Percentiles rank a stretch among this genome's conserved stretches.
phyloP scores from a whole-genome alignment of 768 basidiomycete genomes.

The Epithele typhae region DNA sequence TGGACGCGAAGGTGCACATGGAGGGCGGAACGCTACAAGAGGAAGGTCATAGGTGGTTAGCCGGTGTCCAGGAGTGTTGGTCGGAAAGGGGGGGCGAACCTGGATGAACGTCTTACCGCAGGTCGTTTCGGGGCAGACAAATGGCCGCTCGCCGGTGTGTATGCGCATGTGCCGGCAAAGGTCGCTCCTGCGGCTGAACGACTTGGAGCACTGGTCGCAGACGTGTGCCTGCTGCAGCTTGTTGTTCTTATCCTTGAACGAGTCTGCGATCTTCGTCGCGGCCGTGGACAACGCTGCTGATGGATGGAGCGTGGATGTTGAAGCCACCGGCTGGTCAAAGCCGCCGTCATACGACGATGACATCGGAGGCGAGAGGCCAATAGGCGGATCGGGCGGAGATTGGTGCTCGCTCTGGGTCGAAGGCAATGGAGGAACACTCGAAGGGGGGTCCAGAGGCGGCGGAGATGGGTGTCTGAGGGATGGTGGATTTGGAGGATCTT shows the following conservation, averaged over 20 bases:
- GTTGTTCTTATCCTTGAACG: constrained; percentile 25
- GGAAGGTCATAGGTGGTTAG: too few species aligned
- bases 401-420: neutral
- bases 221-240: constrained; percentile 45
- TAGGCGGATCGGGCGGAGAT: neutral
- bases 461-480: neutral
- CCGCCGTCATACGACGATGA: constrained; percentile 5
- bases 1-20: constrained; percentile 88
- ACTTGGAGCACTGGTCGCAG: constrained; percentile 75
- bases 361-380: neutral
- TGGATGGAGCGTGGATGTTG: constrained; percentile 10
- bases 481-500: neutral
- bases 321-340: constrained; percentile 17
- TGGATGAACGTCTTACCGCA: constrained; percentile 94
- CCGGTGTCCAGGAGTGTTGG: neutral
- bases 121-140: constrained; percentile 62
- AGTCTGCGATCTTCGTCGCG: constrained; percentile 12
- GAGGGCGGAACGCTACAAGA: constrained; percentile 75
- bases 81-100: constrained; percentile 35
- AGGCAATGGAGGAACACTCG: constrained; percentile 1
- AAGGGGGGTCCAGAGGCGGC: neutral
- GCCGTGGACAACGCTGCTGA: neutral
- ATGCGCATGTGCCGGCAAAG: constrained; percentile 82
- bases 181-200: constrained; percentile 81
- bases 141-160: constrained; percentile 88